Base-by-base conservation (phyloP, 108 stramenopile species). In the Parmales sp. region DNA sequence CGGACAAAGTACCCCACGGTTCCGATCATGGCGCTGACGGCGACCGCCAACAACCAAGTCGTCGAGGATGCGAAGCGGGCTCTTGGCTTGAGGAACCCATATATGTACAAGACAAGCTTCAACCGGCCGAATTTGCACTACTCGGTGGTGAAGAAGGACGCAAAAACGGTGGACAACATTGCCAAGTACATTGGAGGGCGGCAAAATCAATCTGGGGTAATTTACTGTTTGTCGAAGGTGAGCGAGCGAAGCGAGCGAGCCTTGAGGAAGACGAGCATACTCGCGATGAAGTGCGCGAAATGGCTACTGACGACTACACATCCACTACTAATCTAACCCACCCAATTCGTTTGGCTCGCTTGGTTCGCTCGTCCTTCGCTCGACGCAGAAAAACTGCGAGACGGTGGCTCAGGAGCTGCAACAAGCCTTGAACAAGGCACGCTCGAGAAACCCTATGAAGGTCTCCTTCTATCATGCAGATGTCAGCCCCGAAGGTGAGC, bases 391-490 rank as follows among this genome's bases (percentile, higher is more conserved):
- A 72, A 95, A 99, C 72, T 92, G 90, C 46, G 97, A 97, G 77
- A 84, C 80, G 31, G 64, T 92, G 23, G 70, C 88, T 29, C 74
- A 81, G 26, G 89, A 85, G 63, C 66, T 97, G 18, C 72, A 84
- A 64, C 66, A 73, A 31, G 84, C 82, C 67, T 65, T 88, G 46
- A 36, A 74, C 23, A 83, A 86, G 44, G 81, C 74, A 44, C 80
- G 85, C 63, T 74, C 73, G 51, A 60, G 81, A 9, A 67, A 81
- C 46, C 46, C 19, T 51, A 75, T 92, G 31, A 64, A 68, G 16
- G 91, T 92, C 18, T 88, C 93, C 7, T 93, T 77, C 66, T 99
- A 99, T 73, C 99, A 99, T 83, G 97, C 95, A 13, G 97, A 95
- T 19, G 69, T 96, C 71, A 79, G 90, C 66, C 70, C 75, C 5